phyloP scores from a whole-genome alignment of 345 rosid species.

The Eucalyptus decipiens region DNA sequence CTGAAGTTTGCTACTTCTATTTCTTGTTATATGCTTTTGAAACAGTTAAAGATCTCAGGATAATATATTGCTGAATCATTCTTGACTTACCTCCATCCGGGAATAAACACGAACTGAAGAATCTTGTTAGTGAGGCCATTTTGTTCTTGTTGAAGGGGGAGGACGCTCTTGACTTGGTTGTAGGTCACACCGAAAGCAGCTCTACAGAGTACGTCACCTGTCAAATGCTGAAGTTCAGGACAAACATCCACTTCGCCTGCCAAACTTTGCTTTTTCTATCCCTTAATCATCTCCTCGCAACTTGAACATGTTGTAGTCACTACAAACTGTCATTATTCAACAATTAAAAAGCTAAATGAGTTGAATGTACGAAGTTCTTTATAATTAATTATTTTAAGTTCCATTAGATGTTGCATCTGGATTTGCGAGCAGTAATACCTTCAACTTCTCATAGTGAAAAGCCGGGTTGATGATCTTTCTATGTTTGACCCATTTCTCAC shows the following conservation, averaged over 20 bases:
- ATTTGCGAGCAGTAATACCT: background rate
- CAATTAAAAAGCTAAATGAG: background rate
- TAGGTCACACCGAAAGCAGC: background rate
- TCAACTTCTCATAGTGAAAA: background rate
- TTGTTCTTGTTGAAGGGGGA: background rate
- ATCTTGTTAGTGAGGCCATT: background rate
- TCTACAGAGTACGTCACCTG: background rate
- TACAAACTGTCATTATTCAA: background rate
- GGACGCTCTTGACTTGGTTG: background rate
- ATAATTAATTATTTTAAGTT: background rate
- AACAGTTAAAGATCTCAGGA: background rate
- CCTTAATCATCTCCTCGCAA: background rate
- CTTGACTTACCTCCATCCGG: background rate
- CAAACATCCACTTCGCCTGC: background rate
- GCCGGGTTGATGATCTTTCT: background rate
- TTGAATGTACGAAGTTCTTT: background rate
- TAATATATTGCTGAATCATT: background rate
- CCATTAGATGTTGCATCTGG: background rate
- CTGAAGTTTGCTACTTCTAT: background rate
- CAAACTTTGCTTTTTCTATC: background rate
- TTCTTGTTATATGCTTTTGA: background rate
- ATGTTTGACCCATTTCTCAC: background rate
- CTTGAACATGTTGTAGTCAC: background rate
- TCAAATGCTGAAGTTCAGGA: background rate
- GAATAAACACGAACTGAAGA: background rate